Percentiles rank a stretch among this genome's conserved stretches.
phyloP scores from a whole-genome alignment of 2,329 filamentous ascomycete species.

The Clonostachys byssicola region DNA sequence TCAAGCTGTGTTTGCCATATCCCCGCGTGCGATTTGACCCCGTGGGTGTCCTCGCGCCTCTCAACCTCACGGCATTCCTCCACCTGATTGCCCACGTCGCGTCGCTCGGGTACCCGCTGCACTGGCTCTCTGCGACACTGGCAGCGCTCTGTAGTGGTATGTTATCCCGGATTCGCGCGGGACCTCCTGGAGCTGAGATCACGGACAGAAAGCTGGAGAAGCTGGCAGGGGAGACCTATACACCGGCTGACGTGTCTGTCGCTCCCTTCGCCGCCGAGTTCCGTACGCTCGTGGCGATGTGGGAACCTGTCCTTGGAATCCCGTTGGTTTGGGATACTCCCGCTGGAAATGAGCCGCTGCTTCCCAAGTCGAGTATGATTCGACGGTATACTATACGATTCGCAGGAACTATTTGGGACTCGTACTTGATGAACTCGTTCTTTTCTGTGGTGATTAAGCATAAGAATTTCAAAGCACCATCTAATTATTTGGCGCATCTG shows the following conservation, averaged over 20 bases:
- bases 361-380: background rate
- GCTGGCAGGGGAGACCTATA: background rate
- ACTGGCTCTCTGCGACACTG: conserved; percentile 1
- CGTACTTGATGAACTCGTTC: background rate
- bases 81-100: background rate
- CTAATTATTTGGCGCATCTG: background rate
- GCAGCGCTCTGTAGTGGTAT: background rate
- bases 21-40: background rate
- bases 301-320: background rate
- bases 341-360: background rate
- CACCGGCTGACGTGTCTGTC: background rate
- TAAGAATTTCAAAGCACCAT: background rate
- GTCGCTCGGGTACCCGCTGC: background rate
- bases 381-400: background rate
- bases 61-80: background rate
- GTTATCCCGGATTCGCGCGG: background rate
- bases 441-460: background rate
- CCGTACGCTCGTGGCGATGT: background rate
- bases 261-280: background rate
- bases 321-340: background rate
- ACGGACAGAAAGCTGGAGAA: background rate
- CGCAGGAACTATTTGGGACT: background rate
- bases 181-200: background rate
- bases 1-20: background rate
- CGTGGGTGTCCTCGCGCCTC: background rate